Evolutionary conservation across 2,329 filamentous ascomycete species (phyloP), one percentile per base, ranked within the genome.

Genomic region (Blastomyces emzantsi): DNA sequence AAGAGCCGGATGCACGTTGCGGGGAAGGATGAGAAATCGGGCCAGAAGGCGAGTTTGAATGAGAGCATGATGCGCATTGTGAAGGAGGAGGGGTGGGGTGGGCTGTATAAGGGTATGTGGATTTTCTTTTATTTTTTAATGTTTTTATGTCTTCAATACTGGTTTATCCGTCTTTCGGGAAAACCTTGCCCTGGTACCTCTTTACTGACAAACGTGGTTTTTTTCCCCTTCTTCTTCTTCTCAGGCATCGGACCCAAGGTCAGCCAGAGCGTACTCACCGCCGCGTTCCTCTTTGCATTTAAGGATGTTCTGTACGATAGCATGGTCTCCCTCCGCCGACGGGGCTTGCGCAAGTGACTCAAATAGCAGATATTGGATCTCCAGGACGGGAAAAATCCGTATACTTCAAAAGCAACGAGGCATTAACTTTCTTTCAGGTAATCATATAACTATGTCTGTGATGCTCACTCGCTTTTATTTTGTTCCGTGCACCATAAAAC

Each of bases 1-100:
- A 99, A 99, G 87, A 96, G 92, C 78, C 86, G 91, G 74, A 96
- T 96, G 86, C 94, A 99, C 76, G 91, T 99, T 66, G 91, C 92
- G 36, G 87, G 84, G 66, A 59, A 45, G 36, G 56, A 39, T 41
- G 41, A 59, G 54, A 86, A 86, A 71, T 87, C 86, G 66, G 84
- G 85, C n/a, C 87, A 86, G 67, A 89, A 89, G 77, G 89, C 95
- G 78, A 89, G 88, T 69, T 89, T 97, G 83, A 82, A 87, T 62
- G 84, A 87, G 68, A 90, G 87, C 57, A 84, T 99, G 73, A 86
- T 83, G 73, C 84, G 88, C 65, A 92, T 97, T 65, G 83, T 97
- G 65, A 83, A 80, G 68, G 90, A 97, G 73, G 93, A 97, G 78
- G 94, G 94, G n/a, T 96, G 92, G 73, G 81, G 84, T 63, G 93